Evolutionary conservation across 306 rosid species (phyloP), one percentile per base, ranked within the genome.

Genomic region (Acacia acuminata): DNA sequence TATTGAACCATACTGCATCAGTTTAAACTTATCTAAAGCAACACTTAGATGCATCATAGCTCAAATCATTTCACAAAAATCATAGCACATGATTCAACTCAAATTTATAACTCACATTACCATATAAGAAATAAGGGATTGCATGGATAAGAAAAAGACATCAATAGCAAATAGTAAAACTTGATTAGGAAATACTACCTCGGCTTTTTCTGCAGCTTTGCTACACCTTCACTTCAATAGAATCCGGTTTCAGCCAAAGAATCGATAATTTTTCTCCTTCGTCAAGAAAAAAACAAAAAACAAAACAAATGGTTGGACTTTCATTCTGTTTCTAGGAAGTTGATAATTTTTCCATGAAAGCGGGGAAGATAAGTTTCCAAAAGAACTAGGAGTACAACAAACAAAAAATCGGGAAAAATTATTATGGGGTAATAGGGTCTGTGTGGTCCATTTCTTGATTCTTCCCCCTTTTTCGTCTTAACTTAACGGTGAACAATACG

Each of bases 161-260:
- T 66, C 20, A 20, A 78, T 12, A 67, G 44, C 38, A 82, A 60
- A 16, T 38, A 63, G 16, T 80, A 67, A 77, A 8, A 65, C 25
- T 73, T 73, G 71, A 30, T 22, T 58, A 45, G 77, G 44, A 76
- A 80, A 66, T 5, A 71, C 83, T 64, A 95, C 99, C 99, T 95
- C 99, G 0, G 92, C 88, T 87, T 90, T 95, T 76, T 88, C 87
- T 89, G 97, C 88, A 90, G 22, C 86, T 88, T 95, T 5, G 92
- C 91, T 80, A 89, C 94, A 53, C 97, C 99, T 77, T 93, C 97
- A 78, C 99, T 82, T 90, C 82, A 75, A 93, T 93, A 32, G 93
- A 73, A 80, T 93, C 99, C 88, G 93, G 76, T 74, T 90, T 90
- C 93, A 95, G 88, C 91, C n/a, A n/a, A n/a, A n/a, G n/a, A n/a